Base-by-base conservation (phyloP, 768 basidiomycete species). In the Psilocybe subaeruginosa region DNA sequence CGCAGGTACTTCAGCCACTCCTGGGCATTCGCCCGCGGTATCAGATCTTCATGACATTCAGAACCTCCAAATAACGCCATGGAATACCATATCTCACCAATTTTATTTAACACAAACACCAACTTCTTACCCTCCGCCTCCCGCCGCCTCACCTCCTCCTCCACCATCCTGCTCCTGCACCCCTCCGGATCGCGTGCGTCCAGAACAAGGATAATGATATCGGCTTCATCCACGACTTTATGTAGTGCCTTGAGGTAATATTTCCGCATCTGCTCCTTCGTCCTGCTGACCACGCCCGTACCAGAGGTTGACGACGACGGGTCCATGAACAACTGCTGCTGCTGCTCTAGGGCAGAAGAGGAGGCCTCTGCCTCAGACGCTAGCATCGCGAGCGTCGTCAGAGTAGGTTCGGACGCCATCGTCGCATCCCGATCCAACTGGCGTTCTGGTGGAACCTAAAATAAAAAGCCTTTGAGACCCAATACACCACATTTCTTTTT, bases 161-260 rank as follows among this genome's bases (percentile, higher is more conserved):
- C 97, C 3, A 99, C 95, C 41, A 97, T 81, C 54, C 90, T 82
- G 74, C 94, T 97, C 65, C 97, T 77, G 45, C 94, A 96, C 0
- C 97, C 96, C 60, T 97, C 91, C 2, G 97, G 97, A 78, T 99
- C 97, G 43, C 97, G 81, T 0, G 96, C 96, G 76, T 99, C 97
- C 14, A 99, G 81, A 0, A 94, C 92, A 37, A 92, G 89, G 48
- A 99, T 81, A 54, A 99, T 76, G 33, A 99, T 91, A 71, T 99
- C 96, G 64, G 91, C 90, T 69, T 95, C 83, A 64, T 97, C 95
- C 61, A 99, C 90, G 48, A 99, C 97, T 76, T 92, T 95, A 75
- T 94, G 88, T 23, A 99, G 75, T 1, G 90, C 82, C 41, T 91
- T 86, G 50, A 96, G 77, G 68, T 94, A 93, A 66, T 92, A 83